Base-by-base conservation (phyloP, 1,139 yeast species). In the Wickerhamiella pararugosa region DNA sequence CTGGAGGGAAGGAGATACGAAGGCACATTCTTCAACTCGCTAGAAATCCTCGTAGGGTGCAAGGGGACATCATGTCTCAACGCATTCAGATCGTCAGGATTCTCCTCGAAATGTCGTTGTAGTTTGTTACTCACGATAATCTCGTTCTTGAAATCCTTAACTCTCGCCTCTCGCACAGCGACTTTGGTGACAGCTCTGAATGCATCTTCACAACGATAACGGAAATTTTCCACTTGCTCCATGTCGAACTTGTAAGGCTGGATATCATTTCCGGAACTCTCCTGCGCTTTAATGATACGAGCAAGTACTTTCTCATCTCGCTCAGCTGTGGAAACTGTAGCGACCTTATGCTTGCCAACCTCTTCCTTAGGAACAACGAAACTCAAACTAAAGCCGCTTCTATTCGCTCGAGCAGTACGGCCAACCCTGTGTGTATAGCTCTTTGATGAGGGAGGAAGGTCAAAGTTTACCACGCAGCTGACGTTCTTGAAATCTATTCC, bases 401-500 rank as follows among this genome's bases (percentile, higher is more conserved):
- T 84, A 40, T 95, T 94, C 5, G 95, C 98, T 62, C 99, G 76
- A 4, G 98, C 98, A 2, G 99, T 90, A 67, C 99, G 77, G 41
- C 99, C 99, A 39, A 92, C 74, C 58, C 99, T 75, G 61, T 92
- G 99, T 35, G 86, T 78, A 58, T 92, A 92, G 5, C 94, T 76
- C 56, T 80, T 80, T 5, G 97, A 79, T 5, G 94, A 77, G 2
- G 84, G 73, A 36, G 99, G 98, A 51, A 92, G 67, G 60, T 92
- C 99, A 59, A 92, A 92, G 62, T 92, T 92, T 50, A 92, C 67
- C 4, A 92, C 98, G 65, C 97, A 90, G 11, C 97, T 92, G 48
- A 92, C 97, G 55, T 90, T 87, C 54, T 75, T 79, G 67, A 92
- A 92, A 63, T 92, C 99, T 33, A 92, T 93, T 55, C 99, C 98